Evolutionary conservation across 2,329 filamentous ascomycete species (phyloP).

Genomic region (Xylariaceae sp.): DNA sequence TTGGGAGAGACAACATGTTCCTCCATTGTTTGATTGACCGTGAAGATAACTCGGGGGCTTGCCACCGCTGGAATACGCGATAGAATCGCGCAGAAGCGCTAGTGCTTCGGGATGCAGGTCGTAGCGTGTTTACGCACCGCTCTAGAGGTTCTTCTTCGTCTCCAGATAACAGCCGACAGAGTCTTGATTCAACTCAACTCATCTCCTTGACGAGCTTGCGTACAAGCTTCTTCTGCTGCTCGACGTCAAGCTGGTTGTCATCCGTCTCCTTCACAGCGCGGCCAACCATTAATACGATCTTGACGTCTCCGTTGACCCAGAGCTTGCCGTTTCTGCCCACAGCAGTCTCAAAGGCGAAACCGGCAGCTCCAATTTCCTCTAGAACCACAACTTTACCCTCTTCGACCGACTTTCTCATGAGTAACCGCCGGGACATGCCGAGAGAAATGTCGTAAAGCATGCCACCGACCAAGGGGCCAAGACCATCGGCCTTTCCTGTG

Average conservation of each 20-base stretch:
- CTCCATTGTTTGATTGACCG: slow-evolving; percentile 5
- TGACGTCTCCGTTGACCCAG: slow-evolving; percentile 80
- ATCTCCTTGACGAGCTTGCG: slow-evolving; percentile 58
- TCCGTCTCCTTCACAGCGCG: slow-evolving; percentile 75
- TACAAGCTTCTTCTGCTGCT: slow-evolving; percentile 66
- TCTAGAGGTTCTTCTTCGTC: background rate
- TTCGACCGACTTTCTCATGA: slow-evolving; percentile 58
- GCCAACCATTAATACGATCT: slow-evolving; percentile 71
- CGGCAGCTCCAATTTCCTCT: slow-evolving; percentile 70
- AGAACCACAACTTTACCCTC: slow-evolving; percentile 66
- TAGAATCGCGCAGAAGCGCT: background rate
- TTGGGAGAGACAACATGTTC: background rate
- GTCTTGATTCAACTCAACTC: slow-evolving; percentile 34
- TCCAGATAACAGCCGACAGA: slow-evolving; percentile 8
- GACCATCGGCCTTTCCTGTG: slow-evolving; percentile 82
- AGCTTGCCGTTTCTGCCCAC: slow-evolving; percentile 88
- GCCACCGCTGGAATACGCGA: background rate
- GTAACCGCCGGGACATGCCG: slow-evolving; percentile 73
- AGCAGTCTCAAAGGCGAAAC: slow-evolving; percentile 85
- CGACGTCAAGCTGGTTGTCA: slow-evolving; percentile 55
- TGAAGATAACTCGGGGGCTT: slow-evolving; percentile 1
- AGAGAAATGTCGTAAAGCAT: slow-evolving; percentile 80
- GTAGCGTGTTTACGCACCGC: background rate
- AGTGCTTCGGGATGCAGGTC: background rate
- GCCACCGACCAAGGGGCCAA: slow-evolving; percentile 77